phyloP scores from a whole-genome alignment of 139 green algal species.

The Limnomonas spitsbergensis region DNA sequence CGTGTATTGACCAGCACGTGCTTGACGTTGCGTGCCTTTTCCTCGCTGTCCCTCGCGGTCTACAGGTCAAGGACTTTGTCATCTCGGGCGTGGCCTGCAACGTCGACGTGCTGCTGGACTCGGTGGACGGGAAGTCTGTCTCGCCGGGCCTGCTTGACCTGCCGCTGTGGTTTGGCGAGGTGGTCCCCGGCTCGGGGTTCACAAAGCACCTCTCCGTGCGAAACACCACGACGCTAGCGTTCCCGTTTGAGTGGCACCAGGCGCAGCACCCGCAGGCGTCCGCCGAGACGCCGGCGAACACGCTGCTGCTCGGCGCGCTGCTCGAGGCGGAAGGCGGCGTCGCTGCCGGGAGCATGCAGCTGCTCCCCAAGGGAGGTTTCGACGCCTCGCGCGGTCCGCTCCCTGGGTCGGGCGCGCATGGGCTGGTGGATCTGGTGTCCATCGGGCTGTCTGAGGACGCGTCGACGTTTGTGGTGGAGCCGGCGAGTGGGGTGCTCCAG shows the following conservation, averaged over 20 bases:
- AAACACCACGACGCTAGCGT: conserved; percentile 50
- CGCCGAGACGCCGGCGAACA: neutral
- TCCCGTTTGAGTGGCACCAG: conserved; percentile 47
- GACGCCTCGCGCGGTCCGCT: neutral
- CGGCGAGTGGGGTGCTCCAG: conserved; percentile 30
- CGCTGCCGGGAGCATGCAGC: neutral
- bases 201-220: conserved; percentile 31
- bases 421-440: conserved; percentile 32
- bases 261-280: conserved; percentile 13
- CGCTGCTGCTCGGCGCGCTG: neutral
- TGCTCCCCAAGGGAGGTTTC: neutral
- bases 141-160: conserved; percentile 21
- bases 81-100: conserved; percentile 34
- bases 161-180: conserved; percentile 55
- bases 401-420: neutral
- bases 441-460: conserved; percentile 23
- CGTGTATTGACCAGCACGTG: too few species aligned
- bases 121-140: conserved; percentile 28
- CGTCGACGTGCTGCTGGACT: conserved; percentile 40
- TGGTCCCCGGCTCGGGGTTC: conserved; percentile 36
- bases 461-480: conserved; percentile 22
- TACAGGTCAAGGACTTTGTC: conserved; percentile 38
- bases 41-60: too few species aligned
- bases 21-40: too few species aligned
- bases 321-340: neutral